These are phyloP conservation scores for Abrus precatorius DNA, from an alignment of 306 rosid genomes.

Conservation along the genomic window DNA sequence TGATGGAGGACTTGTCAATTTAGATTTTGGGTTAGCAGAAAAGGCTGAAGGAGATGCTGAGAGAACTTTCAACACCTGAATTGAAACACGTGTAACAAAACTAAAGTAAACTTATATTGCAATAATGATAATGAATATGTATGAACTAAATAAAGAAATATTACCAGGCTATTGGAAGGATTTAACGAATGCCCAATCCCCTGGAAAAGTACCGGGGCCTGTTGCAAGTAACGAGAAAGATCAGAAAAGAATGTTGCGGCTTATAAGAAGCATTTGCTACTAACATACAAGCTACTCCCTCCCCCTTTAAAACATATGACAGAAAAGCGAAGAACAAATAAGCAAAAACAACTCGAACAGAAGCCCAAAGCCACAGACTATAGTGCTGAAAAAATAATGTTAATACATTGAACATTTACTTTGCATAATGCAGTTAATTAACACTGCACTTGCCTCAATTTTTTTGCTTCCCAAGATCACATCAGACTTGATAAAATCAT, in stretches of 20 bases:
- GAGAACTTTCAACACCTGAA: slow-evolving; percentile 90
- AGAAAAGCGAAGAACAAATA: not conserved
- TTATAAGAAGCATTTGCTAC: slow-evolving; percentile 15
- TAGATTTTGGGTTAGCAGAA: slow-evolving; percentile 89
- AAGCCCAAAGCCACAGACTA: not conserved
- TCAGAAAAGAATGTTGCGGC: slow-evolving; percentile 38
- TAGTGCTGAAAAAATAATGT: not conserved
- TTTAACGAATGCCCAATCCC: slow-evolving; percentile 92
- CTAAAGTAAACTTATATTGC: slow-evolving; percentile 28
- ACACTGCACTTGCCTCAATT: slow-evolving; percentile 74
- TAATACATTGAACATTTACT: not conserved
- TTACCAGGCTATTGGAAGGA: slow-evolving; percentile 90
- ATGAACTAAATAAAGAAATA: slow-evolving; percentile 38
- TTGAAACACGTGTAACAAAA: slow-evolving; percentile 40
- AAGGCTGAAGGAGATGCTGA: slow-evolving; percentile 92
- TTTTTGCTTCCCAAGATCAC: slow-evolving; percentile 82
- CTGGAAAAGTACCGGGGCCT: slow-evolving; percentile 98
- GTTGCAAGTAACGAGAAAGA: slow-evolving; percentile 52
- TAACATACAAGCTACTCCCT: not conserved
- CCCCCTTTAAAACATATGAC: not conserved
- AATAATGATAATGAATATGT: slow-evolving; percentile 21
- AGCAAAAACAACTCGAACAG: slow-evolving; percentile 23
- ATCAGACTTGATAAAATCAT: slow-evolving; percentile 75
- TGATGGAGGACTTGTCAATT: slow-evolving; percentile 86
- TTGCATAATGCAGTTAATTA: slow-evolving; percentile 30